Evolutionary conservation across 2,329 filamentous ascomycete species (phyloP), one percentile per base, ranked within the genome.

Genomic region (Penicillium verrucosum): DNA sequence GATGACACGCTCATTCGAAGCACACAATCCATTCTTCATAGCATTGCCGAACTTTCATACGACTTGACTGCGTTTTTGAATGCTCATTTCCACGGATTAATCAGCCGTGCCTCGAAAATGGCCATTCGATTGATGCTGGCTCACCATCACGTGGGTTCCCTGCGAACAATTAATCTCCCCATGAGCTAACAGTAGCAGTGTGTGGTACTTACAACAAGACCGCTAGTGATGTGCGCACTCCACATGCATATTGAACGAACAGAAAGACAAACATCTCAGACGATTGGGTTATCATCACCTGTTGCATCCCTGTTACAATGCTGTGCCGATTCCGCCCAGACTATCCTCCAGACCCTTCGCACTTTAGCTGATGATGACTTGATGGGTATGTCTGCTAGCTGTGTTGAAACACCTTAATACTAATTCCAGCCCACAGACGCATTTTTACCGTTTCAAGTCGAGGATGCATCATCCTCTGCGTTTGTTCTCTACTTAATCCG

Each of bases 391-490:
- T 25, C 2, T 14, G 5, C 11, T 42, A 11, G 30, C 11, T 42
- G n/a, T 12, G 9, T 21, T 4, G 9, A 21, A 8, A 16, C 5
- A 11, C 9, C 6, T 2, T 14, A 7, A 21, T 16, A 8, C 37
- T 54, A 21, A 54, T 32, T 42, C 10, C 2, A n/a, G 7, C 1
- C 23, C 8, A 34, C 25, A 67, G 71, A 74, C 37, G 70, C 74
- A 1, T 77, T 77, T 11, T 25, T 77, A 1, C 75, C 75, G 0
- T 77, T 77, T 12, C 75, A 77, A 42, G 68, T 77, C 11, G 75
- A 77, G 55, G 74, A 75, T 37, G 74, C 75, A 6, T 77, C 73
- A 8, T 76, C 75, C 0, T 77, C 75, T 1, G 72, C 74, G 0
- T 76, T 77, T 36, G 67, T 77, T 1, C 68, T 77, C 2, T 70